Evolutionary conservation across 225 moss, liverwort and hornwort genomes (phyloP), one percentile per base, ranked within the genome.

Genomic region (Takakia lepidozioides): DNA sequence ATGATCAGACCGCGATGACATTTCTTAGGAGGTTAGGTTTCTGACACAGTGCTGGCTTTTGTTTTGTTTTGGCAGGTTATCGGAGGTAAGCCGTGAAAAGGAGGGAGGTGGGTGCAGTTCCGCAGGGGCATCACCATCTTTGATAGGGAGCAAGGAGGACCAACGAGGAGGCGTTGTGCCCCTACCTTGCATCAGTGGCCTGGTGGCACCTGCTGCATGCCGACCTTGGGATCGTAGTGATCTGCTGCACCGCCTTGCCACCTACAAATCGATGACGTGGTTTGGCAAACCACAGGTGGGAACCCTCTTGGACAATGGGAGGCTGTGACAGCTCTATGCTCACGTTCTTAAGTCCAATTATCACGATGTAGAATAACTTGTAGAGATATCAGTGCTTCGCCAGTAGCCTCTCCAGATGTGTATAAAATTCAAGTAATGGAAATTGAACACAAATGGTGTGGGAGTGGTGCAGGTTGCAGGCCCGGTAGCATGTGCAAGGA

Each of bases 161-260:
- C 10, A 48, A 21, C 2, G 52, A 56, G 19, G 65, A 73, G 55
- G 52, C 67, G 38, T 37, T 48, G n/a, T n/a, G n/a, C n/a, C n/a
- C n/a, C n/a, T n/a, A n/a, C n/a, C n/a, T n/a, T n/a, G n/a, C n/a
- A n/a, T n/a, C n/a, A n/a, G n/a, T 57, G 50, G 42, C 58, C 40
- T 27, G 44, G 51, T 58, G 14, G 74, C 60, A 54, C 61, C 67
- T 19, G 73, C 78, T 14, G 70, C 66, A 16, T 98, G 98, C 68
- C 84, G 98, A 61, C 98, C 98, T 29, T 98, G 98, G 98, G 85
- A 98, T 45, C 80, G 98, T 36, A 78, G 98, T 48, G 98, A 98
- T 56, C 67, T 98, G 43, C 78, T 91, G 45, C 73, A 64, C 60
- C 98, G 98, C 24, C 66, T 98, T 36, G 83, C 91, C 38, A 88